Percentiles rank a stretch among this genome's conserved stretches.
phyloP scores from a whole-genome alignment of 2,329 filamentous ascomycete genomes.

The Dothistroma pini region DNA sequence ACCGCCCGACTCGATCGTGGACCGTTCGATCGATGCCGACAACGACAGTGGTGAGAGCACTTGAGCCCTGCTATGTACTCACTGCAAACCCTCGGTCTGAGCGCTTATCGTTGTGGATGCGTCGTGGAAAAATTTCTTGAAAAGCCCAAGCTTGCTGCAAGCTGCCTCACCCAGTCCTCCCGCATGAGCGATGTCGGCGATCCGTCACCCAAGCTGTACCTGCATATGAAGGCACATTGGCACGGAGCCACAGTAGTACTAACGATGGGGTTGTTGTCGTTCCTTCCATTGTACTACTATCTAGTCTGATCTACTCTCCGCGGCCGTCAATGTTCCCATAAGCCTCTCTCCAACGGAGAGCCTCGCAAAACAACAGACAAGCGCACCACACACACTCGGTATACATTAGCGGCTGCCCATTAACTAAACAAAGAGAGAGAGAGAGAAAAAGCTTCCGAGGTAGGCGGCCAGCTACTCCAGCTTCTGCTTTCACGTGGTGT shows the following conservation, averaged over 20 bases:
- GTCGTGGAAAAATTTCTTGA: neutral
- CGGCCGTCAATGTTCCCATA: neutral
- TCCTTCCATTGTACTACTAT: neutral
- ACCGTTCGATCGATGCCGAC: neutral
- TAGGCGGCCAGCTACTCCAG: conserved; percentile 5
- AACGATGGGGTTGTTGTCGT: neutral
- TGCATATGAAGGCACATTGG: neutral
- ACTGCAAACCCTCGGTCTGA: neutral
- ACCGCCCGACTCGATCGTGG: neutral
- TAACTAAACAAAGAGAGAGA: conserved; percentile 6
- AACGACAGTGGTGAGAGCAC: neutral
- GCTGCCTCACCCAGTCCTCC: neutral
- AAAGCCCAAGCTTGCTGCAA: neutral
- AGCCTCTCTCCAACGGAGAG: neutral
- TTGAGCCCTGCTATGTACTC: neutral
- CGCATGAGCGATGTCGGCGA: neutral
- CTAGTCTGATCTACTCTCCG: neutral
- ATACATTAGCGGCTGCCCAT: conserved; percentile 19
- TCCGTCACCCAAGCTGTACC: neutral
- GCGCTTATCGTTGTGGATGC: neutral
- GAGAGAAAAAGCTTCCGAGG: neutral
- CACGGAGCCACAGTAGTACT: neutral
- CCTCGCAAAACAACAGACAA: neutral
- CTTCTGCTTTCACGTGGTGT: neutral
- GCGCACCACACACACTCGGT: conserved; percentile 5